Evolutionary conservation across 2,329 filamentous ascomycete species (phyloP).

Genomic region (Apiospora malaysiana): DNA sequence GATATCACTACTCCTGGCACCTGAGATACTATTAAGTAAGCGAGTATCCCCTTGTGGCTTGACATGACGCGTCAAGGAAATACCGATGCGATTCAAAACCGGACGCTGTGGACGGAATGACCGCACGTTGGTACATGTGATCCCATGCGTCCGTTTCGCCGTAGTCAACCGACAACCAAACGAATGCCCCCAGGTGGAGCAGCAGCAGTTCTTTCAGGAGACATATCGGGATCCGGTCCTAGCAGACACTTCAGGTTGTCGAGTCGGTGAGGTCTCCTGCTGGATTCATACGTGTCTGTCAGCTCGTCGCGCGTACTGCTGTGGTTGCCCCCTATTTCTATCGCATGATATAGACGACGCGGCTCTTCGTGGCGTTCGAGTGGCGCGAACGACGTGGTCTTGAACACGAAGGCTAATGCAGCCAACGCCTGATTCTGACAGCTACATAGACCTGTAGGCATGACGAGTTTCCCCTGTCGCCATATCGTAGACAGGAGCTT

Average conservation of each 20-base stretch:
- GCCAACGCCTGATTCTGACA: too few relatives aligned
- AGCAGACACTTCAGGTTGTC: slow-evolving; percentile 33
- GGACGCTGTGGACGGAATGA: background rate
- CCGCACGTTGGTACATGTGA: background rate
- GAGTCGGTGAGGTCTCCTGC: background rate
- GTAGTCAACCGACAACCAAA: background rate
- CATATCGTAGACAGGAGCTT: slow-evolving; percentile 37
- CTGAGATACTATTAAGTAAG: background rate
- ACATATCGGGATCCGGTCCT: slow-evolving; percentile 35
- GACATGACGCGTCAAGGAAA: background rate
- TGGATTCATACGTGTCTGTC: too few relatives aligned
- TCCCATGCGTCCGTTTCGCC: background rate
- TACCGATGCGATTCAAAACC: background rate
- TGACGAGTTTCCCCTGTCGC: slow-evolving; percentile 33
- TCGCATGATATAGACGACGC: too few relatives aligned
- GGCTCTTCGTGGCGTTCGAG: background rate
- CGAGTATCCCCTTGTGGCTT: background rate
- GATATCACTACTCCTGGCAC: slow-evolving; percentile 24
- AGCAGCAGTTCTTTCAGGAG: background rate
- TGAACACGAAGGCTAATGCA: background rate
- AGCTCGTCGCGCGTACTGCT: too few relatives aligned
- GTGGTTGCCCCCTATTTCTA: too few relatives aligned
- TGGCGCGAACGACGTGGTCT: background rate
- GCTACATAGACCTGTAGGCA: slow-evolving; percentile 12
- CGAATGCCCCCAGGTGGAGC: background rate